A percentile compares a stretch with the other conserved stretches of the same genome.
phyloP scores from a whole-genome alignment of 352 stramenopile genomes.

The Globisporangium barbulae region DNA sequence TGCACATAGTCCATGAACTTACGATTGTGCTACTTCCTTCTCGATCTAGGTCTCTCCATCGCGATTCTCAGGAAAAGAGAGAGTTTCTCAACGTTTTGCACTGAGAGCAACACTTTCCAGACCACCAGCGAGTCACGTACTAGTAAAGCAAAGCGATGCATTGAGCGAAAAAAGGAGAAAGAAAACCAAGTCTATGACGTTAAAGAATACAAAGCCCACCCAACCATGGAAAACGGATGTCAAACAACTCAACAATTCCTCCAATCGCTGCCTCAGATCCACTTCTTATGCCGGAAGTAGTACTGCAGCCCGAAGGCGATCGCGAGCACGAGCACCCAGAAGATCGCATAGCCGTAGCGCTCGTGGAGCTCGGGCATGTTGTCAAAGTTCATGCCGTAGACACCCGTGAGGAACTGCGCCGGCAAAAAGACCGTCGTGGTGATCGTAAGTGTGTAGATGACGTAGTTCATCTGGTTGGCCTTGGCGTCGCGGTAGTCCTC shows the following conservation, averaged over 20 bases:
- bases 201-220: not conserved
- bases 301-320: conserved; percentile 67
- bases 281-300: conserved; percentile 85
- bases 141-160: not conserved
- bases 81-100: conserved; percentile 35
- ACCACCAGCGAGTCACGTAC: not conserved
- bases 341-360: conserved; percentile 77
- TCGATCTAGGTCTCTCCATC: conserved; percentile 47
- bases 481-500: conserved; percentile 84
- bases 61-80: conserved; percentile 54
- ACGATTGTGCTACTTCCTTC: not conserved
- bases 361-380: conserved; percentile 86
- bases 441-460: conserved; percentile 90
- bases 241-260: not conserved
- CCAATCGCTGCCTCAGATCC: conserved; percentile 43
- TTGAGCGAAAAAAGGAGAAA: not conserved
- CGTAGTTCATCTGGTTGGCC: conserved; percentile 86
- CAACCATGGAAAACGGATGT: not conserved
- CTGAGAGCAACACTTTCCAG: conserved; percentile 3
- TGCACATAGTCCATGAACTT: not conserved
- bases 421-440: conserved; percentile 87
- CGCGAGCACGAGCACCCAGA: conserved; percentile 72
- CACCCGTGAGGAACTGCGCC: conserved; percentile 84
- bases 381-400: conserved; percentile 91
- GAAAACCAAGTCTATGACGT: conserved; percentile 13